Evolutionary conservation across 495 filamentous ascomycete species (phyloP).

Genomic region (Lasiosphaeriaceae sp.): DNA sequence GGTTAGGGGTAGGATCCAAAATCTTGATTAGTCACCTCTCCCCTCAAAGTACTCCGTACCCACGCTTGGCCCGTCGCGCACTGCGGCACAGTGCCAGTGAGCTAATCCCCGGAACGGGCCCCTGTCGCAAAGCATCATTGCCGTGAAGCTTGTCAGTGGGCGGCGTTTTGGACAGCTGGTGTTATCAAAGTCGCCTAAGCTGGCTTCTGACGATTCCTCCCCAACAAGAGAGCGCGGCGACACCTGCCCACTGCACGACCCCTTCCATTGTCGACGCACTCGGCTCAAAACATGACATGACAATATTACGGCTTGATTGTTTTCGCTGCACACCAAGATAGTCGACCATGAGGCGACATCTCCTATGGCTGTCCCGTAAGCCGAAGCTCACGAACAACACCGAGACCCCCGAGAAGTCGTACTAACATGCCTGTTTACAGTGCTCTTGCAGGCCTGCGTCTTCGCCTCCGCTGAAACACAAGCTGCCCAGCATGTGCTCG

Average conservation of each 20-base stretch:
- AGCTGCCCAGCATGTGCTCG: slow-evolving; percentile 31
- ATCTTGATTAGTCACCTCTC: no score
- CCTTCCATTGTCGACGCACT: neutral
- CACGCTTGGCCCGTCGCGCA: no score
- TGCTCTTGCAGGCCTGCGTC: slow-evolving; percentile 45
- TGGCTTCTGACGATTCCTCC: neutral
- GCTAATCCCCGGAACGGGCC: neutral
- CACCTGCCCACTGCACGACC: neutral
- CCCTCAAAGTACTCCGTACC: no score
- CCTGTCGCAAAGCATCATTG: slow-evolving; percentile 8
- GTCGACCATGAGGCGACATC: slow-evolving; percentile 36
- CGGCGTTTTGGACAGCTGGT: slow-evolving; percentile 15
- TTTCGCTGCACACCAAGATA: slow-evolving; percentile 18
- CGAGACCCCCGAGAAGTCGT: slow-evolving; percentile 8
- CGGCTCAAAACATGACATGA: slow-evolving; percentile 23
- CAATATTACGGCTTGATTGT: neutral
- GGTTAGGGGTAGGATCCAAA: no score
- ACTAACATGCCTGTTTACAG: slow-evolving; percentile 27
- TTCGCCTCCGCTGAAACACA: slow-evolving; percentile 30
- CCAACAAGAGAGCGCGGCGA: neutral
- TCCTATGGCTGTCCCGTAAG: slow-evolving; percentile 42
- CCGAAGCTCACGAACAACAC: neutral
- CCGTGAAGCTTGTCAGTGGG: neutral
- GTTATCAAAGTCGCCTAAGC: neutral
- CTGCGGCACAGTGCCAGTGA: no score